Evolutionary conservation across 352 stramenopile species (phyloP).

Genomic region (Phytophthora capsici): DNA sequence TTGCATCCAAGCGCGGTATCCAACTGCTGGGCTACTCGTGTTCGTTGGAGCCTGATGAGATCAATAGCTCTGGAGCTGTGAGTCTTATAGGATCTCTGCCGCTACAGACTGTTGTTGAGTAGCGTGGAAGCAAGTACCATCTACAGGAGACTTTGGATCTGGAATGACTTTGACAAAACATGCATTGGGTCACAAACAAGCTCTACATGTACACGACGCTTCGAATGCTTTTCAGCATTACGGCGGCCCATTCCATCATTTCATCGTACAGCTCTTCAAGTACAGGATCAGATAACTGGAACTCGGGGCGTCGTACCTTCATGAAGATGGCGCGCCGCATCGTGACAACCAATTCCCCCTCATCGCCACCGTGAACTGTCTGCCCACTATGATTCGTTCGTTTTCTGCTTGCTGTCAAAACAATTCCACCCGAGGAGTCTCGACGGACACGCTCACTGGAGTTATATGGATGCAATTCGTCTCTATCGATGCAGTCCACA

Average conservation of each 20-base stretch:
- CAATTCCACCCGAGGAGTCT: constrained; percentile 36
- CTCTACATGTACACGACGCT: constrained; percentile 11
- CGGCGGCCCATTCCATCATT: constrained; percentile 18
- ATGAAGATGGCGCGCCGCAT: constrained; percentile 31
- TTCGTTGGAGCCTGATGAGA: constrained; percentile 56
- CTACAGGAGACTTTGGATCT: too few relatives aligned
- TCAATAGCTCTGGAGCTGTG: constrained; percentile 36
- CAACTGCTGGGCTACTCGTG: constrained; percentile 71
- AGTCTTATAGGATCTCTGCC: constrained; percentile 49
- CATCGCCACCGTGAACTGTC: neutral
- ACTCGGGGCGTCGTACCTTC: constrained; percentile 20
- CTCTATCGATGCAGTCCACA: constrained; percentile 37
- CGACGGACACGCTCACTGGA: constrained; percentile 25
- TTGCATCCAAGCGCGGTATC: constrained; percentile 56
- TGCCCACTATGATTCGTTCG: neutral
- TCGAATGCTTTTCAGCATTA: constrained; percentile 28
- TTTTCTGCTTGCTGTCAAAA: constrained; percentile 29
- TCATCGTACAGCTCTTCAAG: constrained; percentile 20
- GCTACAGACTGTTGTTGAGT: constrained; percentile 28
- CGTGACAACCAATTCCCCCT: constrained; percentile 27
- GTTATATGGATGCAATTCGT: constrained; percentile 36
- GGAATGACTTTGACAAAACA: too few relatives aligned
- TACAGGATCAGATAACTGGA: constrained; percentile 6
- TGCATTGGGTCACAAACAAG: too few relatives aligned
- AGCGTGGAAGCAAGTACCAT: neutral